These are phyloP conservation scores for Candida maesae DNA, from an alignment of 805 yeast genomes.

Conservation along the genomic window DNA sequence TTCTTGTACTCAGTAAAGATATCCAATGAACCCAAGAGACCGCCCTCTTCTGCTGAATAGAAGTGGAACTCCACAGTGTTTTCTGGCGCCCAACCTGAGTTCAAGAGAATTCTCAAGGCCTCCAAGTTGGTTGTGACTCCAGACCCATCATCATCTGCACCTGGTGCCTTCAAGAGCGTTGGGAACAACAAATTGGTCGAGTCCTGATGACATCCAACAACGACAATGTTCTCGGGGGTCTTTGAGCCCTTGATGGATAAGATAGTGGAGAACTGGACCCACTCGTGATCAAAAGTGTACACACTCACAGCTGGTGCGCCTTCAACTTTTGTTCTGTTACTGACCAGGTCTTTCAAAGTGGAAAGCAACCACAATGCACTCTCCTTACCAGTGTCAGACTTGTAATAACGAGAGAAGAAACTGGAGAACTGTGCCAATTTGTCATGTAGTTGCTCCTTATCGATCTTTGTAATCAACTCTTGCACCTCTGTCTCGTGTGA, in stretches of 20 bases:
- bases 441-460: constrained; percentile 42
- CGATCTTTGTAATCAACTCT: constrained; percentile 41
- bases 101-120: constrained; percentile 59
- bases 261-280: constrained; percentile 78
- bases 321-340: constrained; percentile 19
- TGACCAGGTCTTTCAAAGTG: constrained; percentile 34
- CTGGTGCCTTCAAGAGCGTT: constrained; percentile 69
- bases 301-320: constrained; percentile 33
- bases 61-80: constrained; percentile 90
- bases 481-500: constrained; percentile 37
- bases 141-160: constrained; percentile 93
- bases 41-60: constrained; percentile 95
- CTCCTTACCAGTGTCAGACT: constrained; percentile 63
- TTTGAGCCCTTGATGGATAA: constrained; percentile 54
- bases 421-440: constrained; percentile 62
- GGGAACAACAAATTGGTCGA: constrained; percentile 76
- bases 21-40: constrained; percentile 80
- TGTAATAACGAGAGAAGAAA: constrained; percentile 74
- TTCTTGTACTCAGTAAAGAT: constrained; percentile 55
- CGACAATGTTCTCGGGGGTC: constrained; percentile 44
- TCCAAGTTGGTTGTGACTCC: constrained; percentile 81
- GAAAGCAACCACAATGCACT: constrained; percentile 68
- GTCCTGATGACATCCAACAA: constrained; percentile 90
- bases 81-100: constrained; percentile 44
- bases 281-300: constrained; percentile 56